A percentile compares a stretch with the other conserved stretches of the same genome.
phyloP scores from a whole-genome alignment of 768 basidiomycete genomes.

The Brasilioporus rufonigricans region DNA sequence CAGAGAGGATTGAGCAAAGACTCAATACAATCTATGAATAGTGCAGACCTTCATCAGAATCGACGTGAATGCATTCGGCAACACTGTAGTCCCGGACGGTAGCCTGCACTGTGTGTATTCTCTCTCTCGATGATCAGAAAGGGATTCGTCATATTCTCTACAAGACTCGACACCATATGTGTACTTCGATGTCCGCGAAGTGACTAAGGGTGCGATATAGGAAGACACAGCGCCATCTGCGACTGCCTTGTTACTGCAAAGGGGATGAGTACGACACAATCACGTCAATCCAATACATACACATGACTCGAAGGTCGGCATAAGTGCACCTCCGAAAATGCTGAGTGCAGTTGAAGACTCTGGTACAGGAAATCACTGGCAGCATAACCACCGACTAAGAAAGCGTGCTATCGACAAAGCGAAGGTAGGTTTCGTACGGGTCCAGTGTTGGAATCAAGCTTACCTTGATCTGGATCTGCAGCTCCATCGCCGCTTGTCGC shows the following conservation, averaged over 20 bases:
- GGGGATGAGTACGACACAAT: background rate
- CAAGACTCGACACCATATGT: slow-evolving; percentile 37
- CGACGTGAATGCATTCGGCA: slow-evolving; percentile 36
- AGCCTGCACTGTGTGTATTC: slow-evolving; percentile 13
- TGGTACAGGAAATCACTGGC: slow-evolving; percentile 45
- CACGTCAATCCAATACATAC: slow-evolving; percentile 27
- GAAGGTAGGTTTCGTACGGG: background rate
- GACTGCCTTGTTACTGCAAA: slow-evolving; percentile 42
- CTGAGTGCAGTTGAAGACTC: slow-evolving; percentile 33
- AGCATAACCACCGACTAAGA: slow-evolving; percentile 51
- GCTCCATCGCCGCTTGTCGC: slow-evolving; percentile 9
- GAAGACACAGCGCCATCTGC: slow-evolving; percentile 7
- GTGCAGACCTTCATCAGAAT: slow-evolving; percentile 35
- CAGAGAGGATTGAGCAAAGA: background rate
- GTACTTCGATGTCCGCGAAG: slow-evolving; percentile 40
- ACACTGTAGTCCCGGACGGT: slow-evolving; percentile 25
- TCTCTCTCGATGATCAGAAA: slow-evolving; percentile 38
- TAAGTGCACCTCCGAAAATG: slow-evolving; percentile 29
- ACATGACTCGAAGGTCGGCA: slow-evolving; percentile 46
- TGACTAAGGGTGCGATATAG: slow-evolving; percentile 43
- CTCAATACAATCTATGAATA: accelerated
- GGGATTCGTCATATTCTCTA: slow-evolving; percentile 22
- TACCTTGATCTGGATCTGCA: slow-evolving; percentile 28
- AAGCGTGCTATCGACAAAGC: slow-evolving; percentile 22
- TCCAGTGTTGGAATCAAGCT: too few species aligned